Evolutionary conservation across 257 asterid species (phyloP), one percentile per base, ranked within the genome.

Genomic region (Parsonsia alboflavescens): DNA sequence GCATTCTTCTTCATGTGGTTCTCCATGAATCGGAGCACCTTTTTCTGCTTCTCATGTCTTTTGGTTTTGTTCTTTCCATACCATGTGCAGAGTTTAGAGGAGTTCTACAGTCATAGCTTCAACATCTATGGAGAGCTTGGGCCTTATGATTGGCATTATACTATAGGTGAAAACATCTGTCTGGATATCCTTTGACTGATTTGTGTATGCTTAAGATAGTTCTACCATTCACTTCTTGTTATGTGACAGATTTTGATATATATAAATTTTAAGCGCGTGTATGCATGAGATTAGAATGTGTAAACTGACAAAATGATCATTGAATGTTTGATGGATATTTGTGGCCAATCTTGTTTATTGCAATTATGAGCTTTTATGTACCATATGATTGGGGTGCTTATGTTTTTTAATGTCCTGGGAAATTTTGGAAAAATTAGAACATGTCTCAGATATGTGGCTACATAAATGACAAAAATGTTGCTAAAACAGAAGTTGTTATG

Each of bases 71-170:
- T 44, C 2, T 64, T 4, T 52, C 26, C 53, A 16, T 50, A 39
- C 28, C 48, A 48, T 74, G 45, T 48, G 67, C 78, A 64, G 53
- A 36, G 48, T 19, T 24, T 0, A n/a, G 50, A 50, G 41, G 65
- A 48, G 17, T 30, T 65, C 50, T 74, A 49, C 54, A 33, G 4
- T n/a, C 44, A 74, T 16, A 65, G 41, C 24, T 64, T 74, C 65
- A 46, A 24, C 0, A 36, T 65, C 62, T 15, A 33, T 33, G 28
- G 54, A 22, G 70, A 67, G 19, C 42, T 74, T 15, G 65, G 19
- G 11, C 78, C 78, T 36, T 74, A 64, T 50, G 73, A 74, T 13
- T 74, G 72, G 72, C 72, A 49, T 50, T 64, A 74, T 24, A 63
- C 17, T 5, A 74, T 48, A 74, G 72, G 78, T 74, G 45, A 49